These are phyloP conservation scores for Pyricularia pennisetigena DNA, from an alignment of 2,329 filamentous ascomycete species.

Conservation along the genomic window DNA sequence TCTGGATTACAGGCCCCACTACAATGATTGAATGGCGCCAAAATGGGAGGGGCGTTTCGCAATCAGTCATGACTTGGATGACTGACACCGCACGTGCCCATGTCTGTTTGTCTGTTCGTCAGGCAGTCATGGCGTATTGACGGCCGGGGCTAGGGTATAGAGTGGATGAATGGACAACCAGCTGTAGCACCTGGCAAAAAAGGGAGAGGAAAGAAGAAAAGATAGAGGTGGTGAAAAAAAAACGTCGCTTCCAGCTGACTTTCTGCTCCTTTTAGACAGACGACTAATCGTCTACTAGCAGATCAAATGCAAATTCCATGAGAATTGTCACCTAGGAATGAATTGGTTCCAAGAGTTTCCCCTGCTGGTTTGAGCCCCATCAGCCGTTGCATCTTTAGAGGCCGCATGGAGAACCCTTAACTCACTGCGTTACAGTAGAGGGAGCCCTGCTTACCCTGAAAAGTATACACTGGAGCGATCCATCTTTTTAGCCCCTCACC, in stretches of 20 bases:
- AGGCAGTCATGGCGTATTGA: neutral
- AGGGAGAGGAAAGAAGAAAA: neutral
- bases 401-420: neutral
- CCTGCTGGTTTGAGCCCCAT: neutral
- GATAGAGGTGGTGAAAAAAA: neutral
- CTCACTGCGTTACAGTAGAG: neutral
- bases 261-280: neutral
- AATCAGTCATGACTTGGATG: neutral
- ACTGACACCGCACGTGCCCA: neutral
- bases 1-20: neutral
- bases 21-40: neutral
- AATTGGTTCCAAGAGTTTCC: neutral
- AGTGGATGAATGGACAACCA: neutral
- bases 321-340: neutral
- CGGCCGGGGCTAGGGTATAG: neutral
- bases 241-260: neutral
- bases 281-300: neutral
- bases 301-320: neutral
- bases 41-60: neutral
- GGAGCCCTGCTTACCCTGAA: neutral
- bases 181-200: neutral
- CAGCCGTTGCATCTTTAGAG: neutral
- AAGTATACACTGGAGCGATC: neutral
- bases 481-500: conserved; percentile 1
- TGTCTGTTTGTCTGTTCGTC: neutral